Base-by-base conservation (phyloP, 495 filamentous ascomycete genomes). In the Cercophora samala region DNA sequence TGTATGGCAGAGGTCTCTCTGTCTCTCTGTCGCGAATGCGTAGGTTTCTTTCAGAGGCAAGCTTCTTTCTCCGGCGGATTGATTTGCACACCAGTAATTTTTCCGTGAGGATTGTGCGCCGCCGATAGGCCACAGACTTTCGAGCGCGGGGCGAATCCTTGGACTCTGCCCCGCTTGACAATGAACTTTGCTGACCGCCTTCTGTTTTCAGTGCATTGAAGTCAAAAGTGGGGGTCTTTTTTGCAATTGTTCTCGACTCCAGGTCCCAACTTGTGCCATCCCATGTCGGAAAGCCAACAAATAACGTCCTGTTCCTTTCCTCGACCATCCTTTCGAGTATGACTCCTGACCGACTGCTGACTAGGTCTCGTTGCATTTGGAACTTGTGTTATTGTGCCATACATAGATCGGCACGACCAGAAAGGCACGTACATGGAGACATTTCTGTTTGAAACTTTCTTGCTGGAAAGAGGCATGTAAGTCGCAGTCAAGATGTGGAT, bases 41-140 rank as follows among this genome's bases (percentile, higher is more conserved):
- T 32, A 32, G 29, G 37, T 42, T 60, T 64, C 64, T 68, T 65
- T 65, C 24, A 60, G 24, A 53, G 58, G 59, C n/a, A 29, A 19
- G 60, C 54, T 63, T 65, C 37, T 53, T 23, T 61, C 63, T 54
- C 51, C 19, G 21, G 18, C 56, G 58, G 64, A 62, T 64, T 37
- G 70, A 70, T 72, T 70, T 74, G 67, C 60, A 46, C 60, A 37
- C 64, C 68, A 72, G 65, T 68, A 72, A 70, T 72, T 75, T 75
- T 75, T 75, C 72, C 72, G 73, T 73, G 37, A 73, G 74, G 74
- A 73, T 76, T 76, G 74, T 76, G 74, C 69, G 74, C 58, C 71
- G 60, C 68, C 68, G 68, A 71, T 73, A 74, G 66, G 72, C 66
- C 64, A 60, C 46, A 60, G 19, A 26, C 22, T 19, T 37, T 24